Conservation (phyloP, 225 moss, liverwort and hornwort genomes). For the Pseudisothecium myosuroides region DNA sequence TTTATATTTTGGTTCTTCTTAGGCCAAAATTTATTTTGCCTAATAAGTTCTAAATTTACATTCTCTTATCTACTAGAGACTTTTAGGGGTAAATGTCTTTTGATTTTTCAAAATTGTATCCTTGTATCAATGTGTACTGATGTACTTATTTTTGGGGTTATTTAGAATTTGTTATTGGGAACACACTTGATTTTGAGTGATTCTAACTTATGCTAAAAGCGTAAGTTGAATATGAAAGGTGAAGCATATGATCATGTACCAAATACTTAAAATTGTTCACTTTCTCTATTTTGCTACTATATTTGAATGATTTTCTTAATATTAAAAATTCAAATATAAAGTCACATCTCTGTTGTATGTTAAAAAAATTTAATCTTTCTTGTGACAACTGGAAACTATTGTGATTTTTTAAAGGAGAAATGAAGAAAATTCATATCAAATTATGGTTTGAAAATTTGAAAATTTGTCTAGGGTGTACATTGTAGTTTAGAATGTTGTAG, state of each 20-base stretch:
- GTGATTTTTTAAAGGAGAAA: not conserved
- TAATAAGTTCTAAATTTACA: not conserved
- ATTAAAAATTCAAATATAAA: not conserved
- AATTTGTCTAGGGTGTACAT: not conserved
- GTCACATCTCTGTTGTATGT: not conserved
- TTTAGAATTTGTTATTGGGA: not conserved
- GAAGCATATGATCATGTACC: not conserved
- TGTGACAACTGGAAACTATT: not conserved
- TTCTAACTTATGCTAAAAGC: not conserved
- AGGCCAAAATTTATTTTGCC: not conserved
- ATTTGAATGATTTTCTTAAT: not conserved
- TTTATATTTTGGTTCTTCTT: not conserved
- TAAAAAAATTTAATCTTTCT: not conserved
- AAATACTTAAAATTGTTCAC: not conserved
- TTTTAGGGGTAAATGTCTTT: not conserved
- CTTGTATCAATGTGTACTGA: not conserved
- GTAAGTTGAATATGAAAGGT: not conserved
- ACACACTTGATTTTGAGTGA: not conserved
- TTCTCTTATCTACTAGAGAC: not conserved
- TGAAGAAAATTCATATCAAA: not conserved
- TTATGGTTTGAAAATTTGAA: not conserved
- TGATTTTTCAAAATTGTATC: not conserved
- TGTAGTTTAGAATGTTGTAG: not conserved
- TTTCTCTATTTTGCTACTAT: not conserved
- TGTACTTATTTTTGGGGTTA: not conserved